Base-by-base conservation (phyloP, 2,329 filamentous ascomycete genomes). In the Penicillium sp. region DNA sequence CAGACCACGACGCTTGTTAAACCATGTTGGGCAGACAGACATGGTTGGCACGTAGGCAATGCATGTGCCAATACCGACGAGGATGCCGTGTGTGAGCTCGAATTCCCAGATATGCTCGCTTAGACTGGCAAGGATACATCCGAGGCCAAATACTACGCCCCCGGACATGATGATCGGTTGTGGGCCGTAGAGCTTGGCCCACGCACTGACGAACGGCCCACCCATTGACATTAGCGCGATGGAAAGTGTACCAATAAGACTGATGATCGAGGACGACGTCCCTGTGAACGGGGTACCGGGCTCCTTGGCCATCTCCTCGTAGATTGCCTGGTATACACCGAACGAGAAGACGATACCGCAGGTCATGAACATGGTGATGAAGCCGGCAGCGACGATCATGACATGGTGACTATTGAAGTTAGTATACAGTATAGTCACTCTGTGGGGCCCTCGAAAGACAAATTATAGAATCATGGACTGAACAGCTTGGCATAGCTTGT, bases 271-370 rank as follows among this genome's bases (percentile, higher is more conserved):
- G 1, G 74, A 63, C 1, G 65, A 68, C 6, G 67, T 66, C 9
- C 67, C 66, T 1, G 66, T 67, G 53, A 77, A 78, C 2, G 74
- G 73, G 0, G 64, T 70, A 18, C 51, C 44, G 20, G 58, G 40
- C 18, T 64, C 48, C 23, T 51, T 52, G n/a, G 65, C 56, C 65
- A 75, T 66, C 27, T 69, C 62, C 56, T 75, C 70, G 47, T 77
- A 77, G 7, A 75, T 68, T 2, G 69, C 73, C 61, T 77, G 73
- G 49, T 75, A 77, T 27, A 77, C 70, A 14, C 75, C 75, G 46
- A 73, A 77, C n/a, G 70, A 64, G 57, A 77, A 77, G 48, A 70
- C 67, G 14, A 75, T 65, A 11, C 70, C 71, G 51, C 72, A 74
- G 27, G 65, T 69, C n/a, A 70, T 74, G 51, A 73, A 70, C 58